These are phyloP conservation scores for Venturia oleaginea DNA, from an alignment of 2,329 filamentous ascomycete genomes.

Conservation along the genomic window DNA sequence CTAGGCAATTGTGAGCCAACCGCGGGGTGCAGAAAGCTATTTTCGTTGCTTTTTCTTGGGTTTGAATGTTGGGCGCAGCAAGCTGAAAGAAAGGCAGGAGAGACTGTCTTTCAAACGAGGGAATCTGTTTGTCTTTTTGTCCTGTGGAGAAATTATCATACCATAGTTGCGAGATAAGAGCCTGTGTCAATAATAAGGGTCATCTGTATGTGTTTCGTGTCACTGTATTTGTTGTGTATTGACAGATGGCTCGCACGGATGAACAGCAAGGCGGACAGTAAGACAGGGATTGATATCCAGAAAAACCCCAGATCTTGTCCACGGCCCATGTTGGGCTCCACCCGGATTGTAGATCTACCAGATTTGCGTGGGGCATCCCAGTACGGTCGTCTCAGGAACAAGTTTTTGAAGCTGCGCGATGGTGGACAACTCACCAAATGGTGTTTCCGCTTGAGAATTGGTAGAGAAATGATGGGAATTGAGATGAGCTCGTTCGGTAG, in stretches of 20 bases:
- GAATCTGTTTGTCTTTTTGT: neutral
- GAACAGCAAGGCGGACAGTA: neutral
- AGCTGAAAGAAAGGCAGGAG: neutral
- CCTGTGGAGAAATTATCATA: neutral
- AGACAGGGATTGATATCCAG: neutral
- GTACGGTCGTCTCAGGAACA: neutral
- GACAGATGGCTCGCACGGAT: constrained; percentile 3
- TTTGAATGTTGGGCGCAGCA: neutral
- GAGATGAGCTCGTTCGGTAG: neutral
- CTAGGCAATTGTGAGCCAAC: neutral
- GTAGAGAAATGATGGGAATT: neutral
- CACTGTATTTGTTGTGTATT: constrained; percentile 1
- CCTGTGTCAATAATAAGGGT: neutral
- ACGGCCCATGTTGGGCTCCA: neutral
- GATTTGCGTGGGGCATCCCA: neutral
- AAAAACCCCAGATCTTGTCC: neutral
- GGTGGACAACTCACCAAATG: neutral
- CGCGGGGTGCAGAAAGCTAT: neutral
- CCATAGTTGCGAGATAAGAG: neutral
- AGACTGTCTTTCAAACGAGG: neutral
- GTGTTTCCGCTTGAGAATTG: neutral
- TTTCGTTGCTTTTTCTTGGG: constrained; percentile 2
- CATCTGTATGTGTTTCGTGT: neutral
- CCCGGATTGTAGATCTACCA: neutral
- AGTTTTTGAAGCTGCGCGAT: neutral